Evolutionary conservation across 352 stramenopile genomes (phyloP), one percentile per base, ranked within the genome.

Genomic region (Aphanomyces stellatus): DNA sequence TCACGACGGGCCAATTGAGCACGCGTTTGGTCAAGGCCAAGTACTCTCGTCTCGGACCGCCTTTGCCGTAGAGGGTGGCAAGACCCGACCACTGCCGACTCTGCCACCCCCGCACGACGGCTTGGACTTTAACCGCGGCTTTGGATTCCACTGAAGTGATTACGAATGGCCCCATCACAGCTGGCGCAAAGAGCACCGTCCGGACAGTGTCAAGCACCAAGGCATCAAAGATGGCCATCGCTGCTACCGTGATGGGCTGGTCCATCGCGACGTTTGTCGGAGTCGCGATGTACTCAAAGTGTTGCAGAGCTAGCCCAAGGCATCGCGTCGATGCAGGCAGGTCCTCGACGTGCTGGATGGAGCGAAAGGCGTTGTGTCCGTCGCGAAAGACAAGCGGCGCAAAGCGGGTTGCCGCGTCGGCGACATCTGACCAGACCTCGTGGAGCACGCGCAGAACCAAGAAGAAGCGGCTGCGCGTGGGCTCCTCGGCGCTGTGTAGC

Each of bases 181-280:
- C n/a, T n/a, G n/a, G n/a, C n/a, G n/a, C 37, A 51, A 51, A 51
- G 13, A 51, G 19, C 19, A 51, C 42, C 8, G 42, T 22, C 13
- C 25, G 42, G 8, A 51, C 42, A 25, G 42, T 51, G 42, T 51
- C 7, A 8, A 27, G 42, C n/a, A 51, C 25, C 42, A 51, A 41
- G 3, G 25, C 78, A 31, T 87, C 77, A 46, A 79, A 69, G 43
- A 90, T 75, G 33, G 89, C 80, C 33, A 89, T 81, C 7, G 80
- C n/a, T n/a, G n/a, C n/a, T n/a, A n/a, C n/a, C n/a, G n/a, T n/a
- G n/a, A n/a, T n/a, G n/a, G n/a, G n/a, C n/a, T n/a, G 71, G 34
- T 91, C 81, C 51, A 83, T 41, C 35, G 84, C 64, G 37, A 46
- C 37, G n/a, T 46, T 46, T 46, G 37, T 46, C 37, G 13, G 37